Evolutionary conservation across 2,329 filamentous ascomycete genomes (phyloP), one percentile per base, ranked within the genome.

Genomic region (Tolypocladium ophioglossoides): DNA sequence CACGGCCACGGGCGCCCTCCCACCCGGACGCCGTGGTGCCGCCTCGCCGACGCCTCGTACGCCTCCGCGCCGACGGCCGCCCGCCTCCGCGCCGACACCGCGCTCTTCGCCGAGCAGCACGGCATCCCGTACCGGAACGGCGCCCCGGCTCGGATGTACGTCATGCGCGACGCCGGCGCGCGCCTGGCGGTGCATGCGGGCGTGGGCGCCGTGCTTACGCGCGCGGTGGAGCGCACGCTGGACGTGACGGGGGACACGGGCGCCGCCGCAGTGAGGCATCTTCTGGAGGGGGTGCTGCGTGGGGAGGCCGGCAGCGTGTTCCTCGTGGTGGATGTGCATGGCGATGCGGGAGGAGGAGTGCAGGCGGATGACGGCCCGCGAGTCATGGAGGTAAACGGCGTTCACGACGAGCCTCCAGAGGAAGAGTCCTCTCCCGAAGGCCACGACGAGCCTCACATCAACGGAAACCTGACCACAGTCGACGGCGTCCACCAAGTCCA

Each of bases 221-320:
- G 39, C 2, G 46, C 38, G 11, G 49, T 38, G 14, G 22, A 50
- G 46, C 37, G 39, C 9, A 47, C 34, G 20, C n/a, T 55, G 52
- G 20, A 27, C 16, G 10, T 52, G 3, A 11, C 27, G 22, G n/a
- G n/a, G 22, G 22, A 30, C 3, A 53, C 9, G 50, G 56, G n/a
- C n/a, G n/a, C n/a, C 62, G 18, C 38, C 55, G 8, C 55, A 61
- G 16, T 37, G 4, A 54, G 69, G 55, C 55, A 65, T 52, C 65
- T 69, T 57, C 63, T 64, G 57, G 63, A 62, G 22, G 37, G 64
- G n/a, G 61, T 64, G 47, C 60, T 67, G 40, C 63, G 60, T n/a
- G 54, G 58, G 44, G 62, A 60, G 48, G 51, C 57, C 6, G 56
- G 65, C 27, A 59, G 59, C 3, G 63, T 58, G 2, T 61, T 66